phyloP scores from a whole-genome alignment of 1,139 yeast genomes.

The Lipomyces yarrowii region DNA sequence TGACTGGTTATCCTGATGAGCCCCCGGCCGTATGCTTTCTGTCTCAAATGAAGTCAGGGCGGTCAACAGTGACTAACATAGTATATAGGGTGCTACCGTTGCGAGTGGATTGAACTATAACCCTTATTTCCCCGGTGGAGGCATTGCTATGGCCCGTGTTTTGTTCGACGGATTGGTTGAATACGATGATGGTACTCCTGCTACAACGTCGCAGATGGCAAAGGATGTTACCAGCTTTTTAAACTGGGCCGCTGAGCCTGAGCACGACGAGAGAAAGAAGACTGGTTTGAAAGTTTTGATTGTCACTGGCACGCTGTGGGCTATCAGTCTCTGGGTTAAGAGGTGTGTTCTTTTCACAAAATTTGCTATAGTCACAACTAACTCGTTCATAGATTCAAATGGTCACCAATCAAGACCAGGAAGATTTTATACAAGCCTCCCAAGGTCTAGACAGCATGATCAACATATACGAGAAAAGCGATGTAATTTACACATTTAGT shows the following conservation, averaged over 20 bases:
- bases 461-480: background rate
- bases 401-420: conserved; percentile 96
- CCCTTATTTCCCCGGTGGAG: conserved; percentile 99
- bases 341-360: conserved; percentile 42
- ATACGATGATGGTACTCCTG: conserved; percentile 98
- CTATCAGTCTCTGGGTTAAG: conserved; percentile 88
- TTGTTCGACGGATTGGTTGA: conserved; percentile 96
- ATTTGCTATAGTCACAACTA: background rate
- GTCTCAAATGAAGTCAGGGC: conserved; percentile 43
- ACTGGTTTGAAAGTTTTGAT: conserved; percentile 92
- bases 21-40: conserved; percentile 74
- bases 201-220: conserved; percentile 98
- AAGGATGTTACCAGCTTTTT: conserved; percentile 94
- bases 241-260: conserved; percentile 99
- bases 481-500: background rate
- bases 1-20: conserved; percentile 98
- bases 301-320: conserved; percentile 76
- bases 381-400: conserved; percentile 66
- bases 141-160: conserved; percentile 99
- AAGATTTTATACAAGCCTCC: conserved; percentile 93
- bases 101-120: conserved; percentile 96
- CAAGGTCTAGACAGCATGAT: conserved; percentile 51
- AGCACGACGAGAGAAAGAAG: conserved; percentile 97
- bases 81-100: conserved; percentile 60
- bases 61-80: background rate